Evolutionary conservation across 345 rosid species (phyloP).

Genomic region (Bruguiera gymnorhiza): DNA sequence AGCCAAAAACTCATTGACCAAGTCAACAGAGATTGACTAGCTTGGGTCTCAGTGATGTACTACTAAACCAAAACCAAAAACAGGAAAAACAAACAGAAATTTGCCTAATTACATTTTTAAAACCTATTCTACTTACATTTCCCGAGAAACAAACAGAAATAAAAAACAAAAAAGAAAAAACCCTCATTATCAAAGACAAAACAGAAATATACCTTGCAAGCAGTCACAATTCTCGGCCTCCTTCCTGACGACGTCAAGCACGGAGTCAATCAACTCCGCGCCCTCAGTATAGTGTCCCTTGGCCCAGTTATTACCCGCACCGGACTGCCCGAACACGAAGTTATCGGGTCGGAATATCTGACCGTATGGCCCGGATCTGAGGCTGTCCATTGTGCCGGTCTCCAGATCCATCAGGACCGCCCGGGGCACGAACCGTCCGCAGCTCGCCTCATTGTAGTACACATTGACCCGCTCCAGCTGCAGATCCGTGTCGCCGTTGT

Average conservation of each 20-base stretch:
- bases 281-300: constrained; percentile 86
- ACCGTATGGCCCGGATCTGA: constrained; percentile 71
- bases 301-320: constrained; percentile 84
- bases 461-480: constrained; percentile 71
- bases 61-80: too few relatives aligned
- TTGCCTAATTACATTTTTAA: not conserved
- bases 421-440: constrained; percentile 72
- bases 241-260: constrained; percentile 71
- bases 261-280: constrained; percentile 75
- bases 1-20: too few relatives aligned
- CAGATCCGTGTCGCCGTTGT: constrained; percentile 57
- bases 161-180: too few relatives aligned
- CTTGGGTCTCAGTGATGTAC: too few relatives aligned
- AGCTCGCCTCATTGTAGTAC: constrained; percentile 75
- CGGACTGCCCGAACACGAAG: constrained; percentile 76
- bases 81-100: not conserved
- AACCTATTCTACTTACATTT: too few relatives aligned
- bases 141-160: too few relatives aligned
- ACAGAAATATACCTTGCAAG: constrained; percentile 46
- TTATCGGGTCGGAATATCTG: constrained; percentile 72
- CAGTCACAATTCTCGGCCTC: constrained; percentile 81
- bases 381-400: constrained; percentile 79
- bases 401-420: constrained; percentile 79
- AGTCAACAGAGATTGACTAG: too few relatives aligned
- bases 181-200: too few relatives aligned